These are phyloP conservation scores for Gymnopilus junonius DNA, from an alignment of 768 basidiomycete species.

Conservation along the genomic window DNA sequence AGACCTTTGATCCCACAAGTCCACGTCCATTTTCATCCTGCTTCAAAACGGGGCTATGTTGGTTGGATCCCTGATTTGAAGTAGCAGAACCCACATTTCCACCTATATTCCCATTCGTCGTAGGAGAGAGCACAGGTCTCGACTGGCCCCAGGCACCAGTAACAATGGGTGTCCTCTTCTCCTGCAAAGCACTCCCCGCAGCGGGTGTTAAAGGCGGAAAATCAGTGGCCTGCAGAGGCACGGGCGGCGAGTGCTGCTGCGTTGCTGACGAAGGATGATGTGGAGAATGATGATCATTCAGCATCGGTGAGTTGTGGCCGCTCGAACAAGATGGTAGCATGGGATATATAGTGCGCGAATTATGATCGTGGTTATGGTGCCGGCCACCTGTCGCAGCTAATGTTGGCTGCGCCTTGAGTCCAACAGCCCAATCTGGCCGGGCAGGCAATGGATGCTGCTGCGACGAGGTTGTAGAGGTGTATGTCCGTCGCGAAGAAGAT, in stretches of 20 bases:
- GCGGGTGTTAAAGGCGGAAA: slow-evolving; percentile 69
- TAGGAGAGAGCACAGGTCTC: slow-evolving; percentile 53
- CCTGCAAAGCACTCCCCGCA: slow-evolving; percentile 36
- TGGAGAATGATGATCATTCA: slow-evolving; percentile 16
- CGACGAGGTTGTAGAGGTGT: slow-evolving; percentile 74
- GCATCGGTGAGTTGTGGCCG: slow-evolving; percentile 37
- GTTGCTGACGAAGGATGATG: slow-evolving; percentile 27
- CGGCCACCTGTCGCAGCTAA: slow-evolving; percentile 48
- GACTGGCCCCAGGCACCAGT: slow-evolving; percentile 76
- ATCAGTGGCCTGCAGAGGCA: slow-evolving; percentile 60
- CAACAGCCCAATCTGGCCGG: slow-evolving; percentile 89
- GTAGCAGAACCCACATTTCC: neutral
- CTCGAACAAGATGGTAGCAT: slow-evolving; percentile 39
- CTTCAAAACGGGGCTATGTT: slow-evolving; percentile 16
- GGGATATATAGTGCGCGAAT: slow-evolving; percentile 45
- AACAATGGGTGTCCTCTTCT: slow-evolving; percentile 57
- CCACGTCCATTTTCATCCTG: slow-evolving; percentile 19
- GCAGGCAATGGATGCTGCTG: slow-evolving; percentile 79
- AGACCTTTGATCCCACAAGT: slow-evolving; percentile 14
- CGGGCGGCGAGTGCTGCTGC: slow-evolving; percentile 38
- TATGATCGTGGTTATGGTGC: slow-evolving; percentile 49
- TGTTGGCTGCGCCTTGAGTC: slow-evolving; percentile 76
- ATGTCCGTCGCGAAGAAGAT: slow-evolving; percentile 79
- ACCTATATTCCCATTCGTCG: slow-evolving; percentile 15
- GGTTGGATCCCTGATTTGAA: slow-evolving; percentile 6